A percentile compares a stretch with the other conserved stretches of the same genome.
Evolutionary conservation across 2,329 filamentous ascomycete genomes (phyloP).

Genomic region (Penicillium paneum): DNA sequence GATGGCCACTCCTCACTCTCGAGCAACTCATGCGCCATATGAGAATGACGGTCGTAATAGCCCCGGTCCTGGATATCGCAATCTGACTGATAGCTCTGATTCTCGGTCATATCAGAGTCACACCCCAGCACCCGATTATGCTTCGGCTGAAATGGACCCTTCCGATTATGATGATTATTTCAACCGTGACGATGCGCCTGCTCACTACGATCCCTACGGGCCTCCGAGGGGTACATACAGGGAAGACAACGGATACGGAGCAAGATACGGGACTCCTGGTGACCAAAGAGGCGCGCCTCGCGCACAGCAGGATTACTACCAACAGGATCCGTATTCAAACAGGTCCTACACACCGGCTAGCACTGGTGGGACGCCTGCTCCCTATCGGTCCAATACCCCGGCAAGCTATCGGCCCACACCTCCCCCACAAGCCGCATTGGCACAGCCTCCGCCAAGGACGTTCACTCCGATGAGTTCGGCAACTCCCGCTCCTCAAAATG

Average conservation of each 20-base stretch:
- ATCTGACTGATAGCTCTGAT: constrained; percentile 14
- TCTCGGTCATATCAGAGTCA: constrained; percentile 21
- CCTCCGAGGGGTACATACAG: not conserved
- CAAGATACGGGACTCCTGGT: not conserved
- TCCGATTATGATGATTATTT: constrained; percentile 2
- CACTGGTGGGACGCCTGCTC: not conserved
- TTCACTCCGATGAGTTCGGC: constrained; percentile 15
- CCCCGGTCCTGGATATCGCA: constrained; percentile 19
- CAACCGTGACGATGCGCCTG: not conserved
- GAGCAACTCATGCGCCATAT: constrained; percentile 23
- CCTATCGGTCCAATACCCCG: constrained; percentile 14
- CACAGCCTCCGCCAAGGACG: constrained; percentile 9
- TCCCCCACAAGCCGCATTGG: constrained; percentile 3
- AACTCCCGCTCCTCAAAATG: constrained; percentile 11
- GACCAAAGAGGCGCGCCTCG: not conserved
- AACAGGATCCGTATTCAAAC: constrained; percentile 2
- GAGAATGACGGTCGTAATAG: constrained; percentile 22
- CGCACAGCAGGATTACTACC: not conserved
- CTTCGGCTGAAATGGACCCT: constrained; percentile 10
- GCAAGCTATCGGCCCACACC: constrained; percentile 15
- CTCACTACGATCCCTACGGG: constrained; percentile 14
- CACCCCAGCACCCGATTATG: constrained; percentile 20
- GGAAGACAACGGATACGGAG: constrained; percentile 1
- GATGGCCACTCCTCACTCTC: constrained; percentile 27
- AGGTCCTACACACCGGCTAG: not conserved